Evolutionary conservation across 2,329 filamentous ascomycete genomes (phyloP), one percentile per base, ranked within the genome.

Genomic region (Alternaria brassicicola): DNA sequence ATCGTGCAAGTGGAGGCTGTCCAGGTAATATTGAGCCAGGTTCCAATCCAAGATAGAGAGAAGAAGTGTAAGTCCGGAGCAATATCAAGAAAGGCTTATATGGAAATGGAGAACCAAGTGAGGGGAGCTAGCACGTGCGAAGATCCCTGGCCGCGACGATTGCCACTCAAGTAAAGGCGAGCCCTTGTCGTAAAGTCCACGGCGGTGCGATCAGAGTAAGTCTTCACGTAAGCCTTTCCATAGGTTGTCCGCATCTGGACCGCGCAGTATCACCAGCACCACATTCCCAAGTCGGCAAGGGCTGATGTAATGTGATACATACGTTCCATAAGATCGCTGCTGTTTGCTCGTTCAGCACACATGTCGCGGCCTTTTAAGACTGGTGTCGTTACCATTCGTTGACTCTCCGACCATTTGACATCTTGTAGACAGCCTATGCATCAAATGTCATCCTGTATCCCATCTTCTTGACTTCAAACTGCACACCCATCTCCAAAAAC

Each of bases 401-500:
- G 28, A 2, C 2, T 19, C 6, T 21, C n/a, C 4, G 13, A n/a
- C 43, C 4, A 4, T 15, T 6, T 2, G 2, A 10, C 4, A 23
- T 3, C 9, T 12, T 15, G 17, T 12, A 6, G 15, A n/a, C 3
- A 4, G 12, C 1, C 8, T 23, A 21, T 26, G 1, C 3, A 7
- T n/a, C n/a, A n/a, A n/a, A n/a, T n/a, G n/a, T n/a, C n/a, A n/a
- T n/a, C n/a, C n/a, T n/a, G n/a, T 12, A 5, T n/a, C 2, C 19
- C 7, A n/a, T 6, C 2, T 4, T 19, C 12, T 13, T 19, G 13
- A 43, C 1, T 13, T 48, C 19, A 9, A 54, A 56, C 13, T 21
- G 35, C 19, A 62, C 43, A n/a, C 53, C 53, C 35, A 17, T 17
- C 15, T 57, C n/a, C 6, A 28, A 19, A 13, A 62, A 62, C n/a